A percentile compares a stretch with the other conserved stretches of the same genome.
Evolutionary conservation across 2,329 filamentous ascomycete species (phyloP).

Genomic region (Colletotrichum horii): DNA sequence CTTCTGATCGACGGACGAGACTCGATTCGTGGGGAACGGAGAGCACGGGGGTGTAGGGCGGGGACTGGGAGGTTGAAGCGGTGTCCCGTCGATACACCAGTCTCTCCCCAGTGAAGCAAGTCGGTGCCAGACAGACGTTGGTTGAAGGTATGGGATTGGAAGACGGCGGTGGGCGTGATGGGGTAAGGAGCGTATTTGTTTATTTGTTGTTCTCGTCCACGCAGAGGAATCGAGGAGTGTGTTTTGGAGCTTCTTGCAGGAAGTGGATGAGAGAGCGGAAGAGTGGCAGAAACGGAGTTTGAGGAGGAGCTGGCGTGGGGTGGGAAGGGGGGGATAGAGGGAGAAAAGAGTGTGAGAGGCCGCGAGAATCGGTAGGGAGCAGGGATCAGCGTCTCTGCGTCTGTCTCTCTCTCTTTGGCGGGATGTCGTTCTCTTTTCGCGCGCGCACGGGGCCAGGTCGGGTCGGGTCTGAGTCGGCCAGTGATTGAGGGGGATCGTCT

Average conservation of each 20-base stretch:
- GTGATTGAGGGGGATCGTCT: neutral
- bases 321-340: conserved; percentile 11
- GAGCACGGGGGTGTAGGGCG: neutral
- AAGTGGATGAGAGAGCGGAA: neutral
- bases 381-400: neutral
- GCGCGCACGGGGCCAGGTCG: conserved; percentile 3
- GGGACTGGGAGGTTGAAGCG: neutral
- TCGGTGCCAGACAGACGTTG: conserved; percentile 11
- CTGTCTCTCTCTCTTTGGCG: neutral
- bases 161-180: neutral
- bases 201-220: conserved; percentile 18
- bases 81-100: neutral
- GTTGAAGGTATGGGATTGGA: neutral
- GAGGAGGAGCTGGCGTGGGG: neutral
- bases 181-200: conserved; percentile 13
- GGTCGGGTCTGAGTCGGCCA: neutral
- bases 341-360: conserved; percentile 17
- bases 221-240: conserved; percentile 11
- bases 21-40: conserved; percentile 13
- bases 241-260: neutral
- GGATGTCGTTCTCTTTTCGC: neutral
- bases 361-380: conserved; percentile 13
- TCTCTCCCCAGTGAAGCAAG: neutral
- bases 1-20: conserved; percentile 9
- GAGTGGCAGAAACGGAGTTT: neutral